Percentiles rank a stretch among this genome's conserved stretches.
phyloP scores from a whole-genome alignment of 1,284 basidiomycete genomes.

The Ustilago curta region DNA sequence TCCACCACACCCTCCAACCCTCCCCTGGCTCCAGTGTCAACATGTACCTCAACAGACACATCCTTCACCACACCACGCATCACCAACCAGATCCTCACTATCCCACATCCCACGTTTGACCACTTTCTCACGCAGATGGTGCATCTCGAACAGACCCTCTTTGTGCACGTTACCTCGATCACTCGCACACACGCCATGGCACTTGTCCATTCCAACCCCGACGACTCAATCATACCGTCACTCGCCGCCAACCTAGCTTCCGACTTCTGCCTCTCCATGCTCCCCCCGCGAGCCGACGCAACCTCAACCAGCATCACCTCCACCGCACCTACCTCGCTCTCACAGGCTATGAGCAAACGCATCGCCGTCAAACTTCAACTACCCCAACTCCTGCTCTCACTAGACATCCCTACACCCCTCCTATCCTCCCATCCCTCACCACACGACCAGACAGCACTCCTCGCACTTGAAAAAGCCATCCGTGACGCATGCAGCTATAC shows the following conservation, averaged over 20 bases:
- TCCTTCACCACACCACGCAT: background rate
- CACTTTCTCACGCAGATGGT: constrained; percentile 35
- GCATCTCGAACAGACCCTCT: constrained; percentile 23
- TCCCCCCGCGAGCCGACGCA: background rate
- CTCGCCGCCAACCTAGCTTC: constrained; percentile 14
- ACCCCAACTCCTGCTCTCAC: constrained; percentile 51
- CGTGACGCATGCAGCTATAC: constrained; percentile 25
- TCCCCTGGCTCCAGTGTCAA: constrained; percentile 2
- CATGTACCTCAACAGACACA: background rate
- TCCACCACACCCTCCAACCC: background rate
- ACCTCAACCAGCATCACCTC: constrained; percentile 12
- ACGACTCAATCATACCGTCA: background rate
- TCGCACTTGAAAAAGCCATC: constrained; percentile 48
- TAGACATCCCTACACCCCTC: constrained; percentile 42
- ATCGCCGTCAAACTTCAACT: constrained; percentile 28
- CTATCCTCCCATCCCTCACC: constrained; percentile 8
- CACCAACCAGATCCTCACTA: constrained; percentile 32
- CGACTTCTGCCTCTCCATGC: constrained; percentile 54
- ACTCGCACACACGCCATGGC: constrained; percentile 20
- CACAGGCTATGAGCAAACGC: constrained; percentile 26
- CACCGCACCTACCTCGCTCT: constrained; percentile 11
- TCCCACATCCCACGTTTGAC: constrained; percentile 24
- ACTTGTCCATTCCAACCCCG: background rate
- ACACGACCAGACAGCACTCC: constrained; percentile 42
- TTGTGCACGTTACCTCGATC: constrained; percentile 28